Evolutionary conservation across 2,329 filamentous ascomycete species (phyloP).

Genomic region (Aspergillus flavus): DNA sequence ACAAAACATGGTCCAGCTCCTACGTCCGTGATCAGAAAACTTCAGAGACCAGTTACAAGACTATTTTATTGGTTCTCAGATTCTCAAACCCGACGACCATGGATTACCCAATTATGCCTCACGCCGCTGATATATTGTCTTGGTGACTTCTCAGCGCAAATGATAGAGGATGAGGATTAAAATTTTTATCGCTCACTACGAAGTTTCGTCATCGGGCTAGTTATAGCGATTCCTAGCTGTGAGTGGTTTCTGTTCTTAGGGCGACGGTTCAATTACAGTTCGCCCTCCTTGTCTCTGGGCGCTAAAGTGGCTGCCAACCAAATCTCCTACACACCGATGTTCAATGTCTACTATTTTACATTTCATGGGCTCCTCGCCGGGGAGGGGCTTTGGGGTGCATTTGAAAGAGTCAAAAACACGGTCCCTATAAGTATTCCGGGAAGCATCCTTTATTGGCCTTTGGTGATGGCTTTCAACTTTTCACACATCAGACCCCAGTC

Average conservation of each 20-base stretch:
- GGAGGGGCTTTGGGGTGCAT: not conserved
- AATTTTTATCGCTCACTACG: constrained; percentile 4
- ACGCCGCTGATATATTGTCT: constrained; percentile 2
- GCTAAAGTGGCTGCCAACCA: constrained; percentile 2
- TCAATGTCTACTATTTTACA: constrained; percentile 6
- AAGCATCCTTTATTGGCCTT: constrained; percentile 2
- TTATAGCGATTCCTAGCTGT: constrained; percentile 1
- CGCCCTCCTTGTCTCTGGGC: not conserved
- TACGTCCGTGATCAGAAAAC: too few relatives aligned
- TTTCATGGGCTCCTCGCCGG: constrained; percentile 1
- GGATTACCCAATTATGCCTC: constrained; percentile 1
- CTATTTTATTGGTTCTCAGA: too few relatives aligned
- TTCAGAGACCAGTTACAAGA: too few relatives aligned
- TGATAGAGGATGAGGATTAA: not conserved
- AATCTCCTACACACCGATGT: not conserved
- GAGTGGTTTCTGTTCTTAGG: constrained; percentile 9
- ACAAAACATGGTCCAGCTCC: too few relatives aligned
- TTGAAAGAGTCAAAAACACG: not conserved
- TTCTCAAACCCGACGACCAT: constrained; percentile 6
- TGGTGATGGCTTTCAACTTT: constrained; percentile 8
- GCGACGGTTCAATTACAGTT: constrained; percentile 6
- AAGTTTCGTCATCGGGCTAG: not conserved
- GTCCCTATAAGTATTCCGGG: constrained; percentile 5
- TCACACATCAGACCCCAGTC: constrained; percentile 1
- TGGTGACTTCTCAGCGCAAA: not conserved